Evolutionary conservation across 345 rosid species (phyloP), one percentile per base, ranked within the genome.

Genomic region (Diplotaxis tenuifolia): DNA sequence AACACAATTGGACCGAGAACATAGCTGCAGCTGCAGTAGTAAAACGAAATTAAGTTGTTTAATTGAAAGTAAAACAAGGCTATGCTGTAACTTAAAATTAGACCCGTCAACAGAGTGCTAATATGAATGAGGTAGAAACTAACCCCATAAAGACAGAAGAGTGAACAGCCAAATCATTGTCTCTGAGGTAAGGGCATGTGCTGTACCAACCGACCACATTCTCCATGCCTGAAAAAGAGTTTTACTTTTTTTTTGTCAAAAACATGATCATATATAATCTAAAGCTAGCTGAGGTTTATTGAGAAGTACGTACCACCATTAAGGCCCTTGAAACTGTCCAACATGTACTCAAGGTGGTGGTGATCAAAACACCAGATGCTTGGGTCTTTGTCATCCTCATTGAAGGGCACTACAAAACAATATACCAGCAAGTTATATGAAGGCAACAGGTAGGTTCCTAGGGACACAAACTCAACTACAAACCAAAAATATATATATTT

Each of bases 121-220:
- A 14, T 28, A 32, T 20, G 22, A 63, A 3, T 16, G 31, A 36
- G 9, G 14, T 29, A 55, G 15, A 59, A 56, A 76, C 90, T 83
- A 75, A 91, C 97, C 81, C 77, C 18, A 67, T 83, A 77, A 87
- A 91, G 64, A 88, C 11, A 38, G 42, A 68, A 0, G 82, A 86
- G 3, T 91, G 93, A 63, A 91, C 83, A 20, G 89, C 90, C 65
- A 91, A 85, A 79, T 91, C 97, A 81, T 91, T 91, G 76, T 89
- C 97, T 73, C 89, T 70, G 74, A 89, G 79, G 79, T 89, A 87
- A 50, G 97, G 95, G 40, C 97, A 92, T 1, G 95, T 87, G 85
- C 95, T 91, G 78, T 91, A 91, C 97, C 97, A 91, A 31, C 97
- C 97, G 70, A 91, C 95, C 66, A 91, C 95, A 83, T 91, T 91